Percentiles rank a stretch among this genome's conserved stretches.
Evolutionary conservation across 176 grass and related monocot genomes (phyloP).

Genomic region (Bolboschoenus planiculmis): DNA sequence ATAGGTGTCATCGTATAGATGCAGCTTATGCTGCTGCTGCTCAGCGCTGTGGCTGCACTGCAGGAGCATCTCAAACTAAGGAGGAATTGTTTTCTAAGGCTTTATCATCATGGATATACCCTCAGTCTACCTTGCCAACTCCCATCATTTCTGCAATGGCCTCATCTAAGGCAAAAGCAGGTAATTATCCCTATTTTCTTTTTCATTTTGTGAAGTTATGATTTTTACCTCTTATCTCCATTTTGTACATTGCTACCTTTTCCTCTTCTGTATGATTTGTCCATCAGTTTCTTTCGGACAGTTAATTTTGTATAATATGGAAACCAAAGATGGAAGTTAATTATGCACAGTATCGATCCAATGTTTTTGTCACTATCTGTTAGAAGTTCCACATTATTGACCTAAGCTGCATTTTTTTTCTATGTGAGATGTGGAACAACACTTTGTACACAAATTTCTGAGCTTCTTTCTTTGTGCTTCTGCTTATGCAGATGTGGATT

Average conservation of each 20-base stretch:
- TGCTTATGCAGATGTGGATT: conserved; percentile 53
- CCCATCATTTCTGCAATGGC: conserved; percentile 57
- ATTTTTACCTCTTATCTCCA: background rate
- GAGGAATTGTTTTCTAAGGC: conserved; percentile 54
- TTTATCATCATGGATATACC: conserved; percentile 83
- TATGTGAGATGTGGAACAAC: background rate
- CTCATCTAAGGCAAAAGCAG: conserved; percentile 61
- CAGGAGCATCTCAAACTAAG: conserved; percentile 19
- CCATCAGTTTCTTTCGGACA: background rate
- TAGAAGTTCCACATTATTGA: background rate
- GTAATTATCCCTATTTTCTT: conserved; percentile 30
- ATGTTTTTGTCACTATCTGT: background rate
- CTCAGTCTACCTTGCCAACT: conserved; percentile 54
- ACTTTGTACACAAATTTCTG: background rate
- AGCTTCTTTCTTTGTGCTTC: conserved; percentile 4
- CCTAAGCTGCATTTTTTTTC: background rate
- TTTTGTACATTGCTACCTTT: background rate
- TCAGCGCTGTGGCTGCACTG: conserved; percentile 26
- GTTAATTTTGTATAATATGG: background rate
- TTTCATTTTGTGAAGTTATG: background rate
- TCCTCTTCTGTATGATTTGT: background rate
- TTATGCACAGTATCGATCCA: background rate
- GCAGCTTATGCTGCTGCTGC: conserved; percentile 19
- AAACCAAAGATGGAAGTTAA: background rate
- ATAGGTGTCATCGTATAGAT: conserved; percentile 73